Evolutionary conservation across 345 rosid species (phyloP), one percentile per base, ranked within the genome.

Genomic region (Streptanthus diversifolius): DNA sequence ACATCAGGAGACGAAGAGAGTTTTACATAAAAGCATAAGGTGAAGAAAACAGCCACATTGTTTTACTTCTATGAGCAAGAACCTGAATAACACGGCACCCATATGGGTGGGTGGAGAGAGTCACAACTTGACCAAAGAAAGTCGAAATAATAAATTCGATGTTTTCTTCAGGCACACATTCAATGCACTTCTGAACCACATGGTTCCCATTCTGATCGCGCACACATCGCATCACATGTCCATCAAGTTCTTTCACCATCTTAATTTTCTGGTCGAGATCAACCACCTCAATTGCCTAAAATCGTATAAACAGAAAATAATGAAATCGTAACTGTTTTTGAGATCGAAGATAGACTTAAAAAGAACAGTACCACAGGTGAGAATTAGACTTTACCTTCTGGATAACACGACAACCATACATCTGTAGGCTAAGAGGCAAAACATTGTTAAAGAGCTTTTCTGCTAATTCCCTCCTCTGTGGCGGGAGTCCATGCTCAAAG

Each of bases 31-130:
- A 72, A 17, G 17, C 35, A 60, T 24, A 57, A 32, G 19, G 8
- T 33, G 13, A 43, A 32, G 19, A 53, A 61, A 68, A 8, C 12
- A 11, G 9, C 5, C 17, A 48, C 55, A 29, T 3, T 40, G 52
- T 47, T 54, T 11, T n/a, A 56, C 19, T 0, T 56, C 19, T 9
- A 29, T 21, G 37, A 14, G 35, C 6, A 48, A 13, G 29, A 39
- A 93, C 98, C 98, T 93, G 98, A 70, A 93, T 86, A 72, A 93
- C 98, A 29, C 98, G 97, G 66, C 98, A 93, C n/a, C 98, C 98
- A 13, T 93, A 93, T 43, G 98, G 97, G 77, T 93, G 98, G 58
- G 90, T 86, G 39, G 98, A 90, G 47, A 93, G 82, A 10, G 84
- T 82, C 74, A 90, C 90, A 74, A 90, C 93, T 77, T 90, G 96